These are phyloP conservation scores for Omphalotus guepiniiformis DNA, from an alignment of 768 basidiomycete genomes.

Conservation along the genomic window DNA sequence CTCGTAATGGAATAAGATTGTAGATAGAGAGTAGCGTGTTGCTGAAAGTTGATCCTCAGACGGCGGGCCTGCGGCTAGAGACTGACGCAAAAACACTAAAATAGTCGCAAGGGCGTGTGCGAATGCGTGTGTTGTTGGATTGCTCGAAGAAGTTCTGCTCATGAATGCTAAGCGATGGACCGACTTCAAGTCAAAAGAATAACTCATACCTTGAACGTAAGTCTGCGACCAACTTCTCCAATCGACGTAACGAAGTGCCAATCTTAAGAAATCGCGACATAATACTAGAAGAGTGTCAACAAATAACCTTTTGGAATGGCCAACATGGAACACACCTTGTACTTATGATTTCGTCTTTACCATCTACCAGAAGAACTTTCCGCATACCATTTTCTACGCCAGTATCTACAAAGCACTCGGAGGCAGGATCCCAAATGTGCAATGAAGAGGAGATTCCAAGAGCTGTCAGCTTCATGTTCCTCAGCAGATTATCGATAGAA, in stretches of 20 bases:
- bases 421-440: constrained; percentile 54
- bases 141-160: constrained; percentile 22
- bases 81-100: constrained; percentile 46
- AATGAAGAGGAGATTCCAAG: constrained; percentile 67
- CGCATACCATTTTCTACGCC: constrained; percentile 29
- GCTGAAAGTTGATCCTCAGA: constrained; percentile 17
- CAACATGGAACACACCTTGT: constrained; percentile 40
- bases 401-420: constrained; percentile 54
- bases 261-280: constrained; percentile 61
- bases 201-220: constrained; percentile 46
- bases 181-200: background rate
- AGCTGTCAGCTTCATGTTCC: constrained; percentile 50
- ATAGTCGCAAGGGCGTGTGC: constrained; percentile 59
- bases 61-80: constrained; percentile 37
- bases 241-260: constrained; percentile 61
- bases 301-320: background rate
- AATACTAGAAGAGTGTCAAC: constrained; percentile 34
- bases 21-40: constrained; percentile 27
- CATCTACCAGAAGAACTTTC: constrained; percentile 44
- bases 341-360: constrained; percentile 53
- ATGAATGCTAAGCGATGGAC: background rate
- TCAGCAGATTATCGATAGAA: constrained; percentile 42
- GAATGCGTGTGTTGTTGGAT: constrained; percentile 61
- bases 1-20: constrained; percentile 48
- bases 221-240: constrained; percentile 49